Base-by-base conservation (phyloP, 2,329 filamentous ascomycete species). In the Pseudogymnoascus sp. region DNA sequence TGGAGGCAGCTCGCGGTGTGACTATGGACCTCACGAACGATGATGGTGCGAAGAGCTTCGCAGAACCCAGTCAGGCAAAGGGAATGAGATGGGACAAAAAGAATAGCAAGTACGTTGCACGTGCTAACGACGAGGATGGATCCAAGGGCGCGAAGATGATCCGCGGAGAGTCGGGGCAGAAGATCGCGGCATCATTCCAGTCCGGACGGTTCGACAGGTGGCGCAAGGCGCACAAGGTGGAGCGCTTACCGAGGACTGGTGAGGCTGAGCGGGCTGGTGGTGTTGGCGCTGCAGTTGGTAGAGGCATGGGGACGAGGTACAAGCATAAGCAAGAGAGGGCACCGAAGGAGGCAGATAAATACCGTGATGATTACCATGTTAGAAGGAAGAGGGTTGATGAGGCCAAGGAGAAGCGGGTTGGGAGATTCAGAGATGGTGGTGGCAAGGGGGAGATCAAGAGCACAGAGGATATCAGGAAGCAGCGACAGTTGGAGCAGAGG, bases 21-120 rank as follows among this genome's bases (percentile, higher is more conserved):
- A 89, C 91, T 40, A 96, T 99, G 91, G 94, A 97, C 75, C 85
- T 99, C 11, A 88, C 84, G 65, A 92, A 92, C 72, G 94, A 99
- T 76, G 94, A 97, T 69, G 84, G 84, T 10, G 84, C 85, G 69
- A 90, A 90, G 72, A 82, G 84, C 1, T 95, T 97, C 74, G 92
- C 86, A 66, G 86, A 90, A 70, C 85, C 91, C 2, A 84, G 87
- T 56, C 88, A 87, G 69, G 77, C 86, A 59, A 84, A 86, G 68
- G 80, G 84, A 56, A 88, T 96, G 86, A 88, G 94, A 68, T 99
- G 94, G 94, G 94, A 99, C 79, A 93, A 95, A 79, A 96, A 96
- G 76, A 85, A 86, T 71, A 95, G 90, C 77, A 97, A 97, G 77
- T 99, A 97, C 77, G 93, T 99, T 37, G 82, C 90, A 11, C 85